These are phyloP conservation scores for Gautieria morchelliformis DNA, from an alignment of 768 basidiomycete genomes.

Conservation along the genomic window DNA sequence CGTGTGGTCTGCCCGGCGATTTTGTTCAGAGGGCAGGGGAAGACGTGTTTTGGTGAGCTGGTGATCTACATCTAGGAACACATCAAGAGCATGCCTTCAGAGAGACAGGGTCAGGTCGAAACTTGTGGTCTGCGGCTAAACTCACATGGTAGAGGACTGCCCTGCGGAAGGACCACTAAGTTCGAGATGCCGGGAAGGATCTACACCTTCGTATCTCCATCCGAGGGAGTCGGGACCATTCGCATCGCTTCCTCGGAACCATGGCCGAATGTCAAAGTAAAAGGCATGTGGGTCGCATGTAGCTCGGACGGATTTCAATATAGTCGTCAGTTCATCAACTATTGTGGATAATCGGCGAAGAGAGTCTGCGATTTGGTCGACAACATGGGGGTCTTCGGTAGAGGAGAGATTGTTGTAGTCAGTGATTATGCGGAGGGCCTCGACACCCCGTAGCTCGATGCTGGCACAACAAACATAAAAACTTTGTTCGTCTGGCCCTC, in stretches of 20 bases:
- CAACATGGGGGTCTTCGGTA: neutral
- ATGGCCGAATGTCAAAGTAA: slow-evolving; percentile 84
- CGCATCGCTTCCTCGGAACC: slow-evolving; percentile 79
- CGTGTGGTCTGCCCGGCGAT: slow-evolving; percentile 56
- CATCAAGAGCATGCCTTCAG: slow-evolving; percentile 52
- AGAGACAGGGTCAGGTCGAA: slow-evolving; percentile 14
- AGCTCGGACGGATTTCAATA: slow-evolving; percentile 60
- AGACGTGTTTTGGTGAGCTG: slow-evolving; percentile 61
- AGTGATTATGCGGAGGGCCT: slow-evolving; percentile 80
- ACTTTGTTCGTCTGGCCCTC: slow-evolving; percentile 70
- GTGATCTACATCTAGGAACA: slow-evolving; percentile 86
- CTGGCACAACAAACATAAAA: slow-evolving; percentile 82
- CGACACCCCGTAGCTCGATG: slow-evolving; percentile 79
- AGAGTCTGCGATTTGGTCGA: slow-evolving; percentile 50
- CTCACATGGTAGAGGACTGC: slow-evolving; percentile 75
- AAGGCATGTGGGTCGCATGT: slow-evolving; percentile 79
- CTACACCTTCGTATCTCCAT: slow-evolving; percentile 78
- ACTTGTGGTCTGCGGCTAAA: slow-evolving; percentile 21
- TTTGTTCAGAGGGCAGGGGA: slow-evolving; percentile 55
- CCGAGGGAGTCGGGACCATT: slow-evolving; percentile 38
- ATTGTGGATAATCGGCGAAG: slow-evolving; percentile 56
- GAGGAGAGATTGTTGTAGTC: slow-evolving; percentile 68
- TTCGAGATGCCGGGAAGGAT: slow-evolving; percentile 45
- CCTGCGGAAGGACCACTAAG: slow-evolving; percentile 88
- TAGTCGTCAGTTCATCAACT: slow-evolving; percentile 64